Evolutionary conservation across 2,329 filamentous ascomycete genomes (phyloP), one percentile per base, ranked within the genome.

Genomic region (Tolypocladium ovalisporum): DNA sequence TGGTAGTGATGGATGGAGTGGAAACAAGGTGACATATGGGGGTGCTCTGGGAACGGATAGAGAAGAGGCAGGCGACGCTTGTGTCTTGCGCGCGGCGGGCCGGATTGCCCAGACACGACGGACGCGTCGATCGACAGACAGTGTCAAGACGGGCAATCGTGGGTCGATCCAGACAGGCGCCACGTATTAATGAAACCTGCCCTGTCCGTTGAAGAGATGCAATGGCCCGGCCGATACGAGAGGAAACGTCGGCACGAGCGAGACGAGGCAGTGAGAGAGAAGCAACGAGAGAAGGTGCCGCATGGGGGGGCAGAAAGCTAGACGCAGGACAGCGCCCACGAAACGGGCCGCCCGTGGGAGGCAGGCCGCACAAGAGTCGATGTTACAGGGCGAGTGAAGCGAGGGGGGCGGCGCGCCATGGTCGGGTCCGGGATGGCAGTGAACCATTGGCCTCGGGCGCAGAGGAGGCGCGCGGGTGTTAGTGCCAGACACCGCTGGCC

Each of bases 81-180:
- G 52, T 42, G 36, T 44, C 52, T 42, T 37, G 32, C 52, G 57
- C 56, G 29, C 12, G 27, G 32, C 27, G 12, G 32, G 52, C 54
- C 49, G 49, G 55, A 58, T 57, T 36, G n/a, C n/a, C n/a, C n/a
- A 51, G 27, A 56, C 32, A 59, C 53, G 57, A 61, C 55, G 54
- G 60, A 61, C 55, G 57, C 54, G 52, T 39, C 59, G 57, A 59
- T 59, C 57, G 59, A 56, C 60, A 60, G 60, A 58, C 51, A 61
- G 58, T 52, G 6, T 29, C n/a, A 47, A 47, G 24, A n/a, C 29
- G 32, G 15, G 27, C n/a, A 34, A 51, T 7, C 32, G 24, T 15
- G 32, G 15, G 17, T 4, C 32, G n/a, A 17, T 22, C 34, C n/a
- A n/a, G 44, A 51, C 17, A 51, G 42, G 54, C 54, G 54, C 32